A percentile compares a stretch with the other conserved stretches of the same genome.
Conservation (phyloP, 257 asterid species). For the Echium plantagineum region DNA sequence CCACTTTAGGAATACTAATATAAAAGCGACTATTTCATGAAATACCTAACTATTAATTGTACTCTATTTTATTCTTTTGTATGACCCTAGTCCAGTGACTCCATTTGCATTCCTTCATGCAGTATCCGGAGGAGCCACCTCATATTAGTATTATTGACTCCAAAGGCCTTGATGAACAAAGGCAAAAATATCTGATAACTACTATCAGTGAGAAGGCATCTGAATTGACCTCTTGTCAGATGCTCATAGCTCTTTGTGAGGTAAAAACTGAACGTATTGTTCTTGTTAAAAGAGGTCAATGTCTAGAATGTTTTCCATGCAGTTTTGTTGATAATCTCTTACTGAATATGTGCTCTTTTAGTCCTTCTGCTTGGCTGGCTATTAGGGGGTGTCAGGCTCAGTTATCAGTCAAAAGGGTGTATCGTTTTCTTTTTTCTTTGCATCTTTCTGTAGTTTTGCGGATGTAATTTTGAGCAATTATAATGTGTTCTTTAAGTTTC, state of each 20-base stretch:
- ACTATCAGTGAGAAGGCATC: slow-evolving; percentile 43
- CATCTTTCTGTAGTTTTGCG: too few relatives aligned
- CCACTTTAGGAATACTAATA: not conserved
- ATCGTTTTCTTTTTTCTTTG: too few relatives aligned
- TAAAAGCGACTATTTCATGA: not conserved
- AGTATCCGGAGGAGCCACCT: slow-evolving; percentile 92
- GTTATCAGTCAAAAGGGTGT: too few relatives aligned
- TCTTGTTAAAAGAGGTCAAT: not conserved
- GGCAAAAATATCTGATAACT: slow-evolving; percentile 47
- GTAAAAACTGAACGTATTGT: slow-evolving; percentile 22
- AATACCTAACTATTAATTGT: not conserved
- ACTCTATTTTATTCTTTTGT: not conserved
- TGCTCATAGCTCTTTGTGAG: slow-evolving; percentile 96
- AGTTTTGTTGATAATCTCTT: not conserved
- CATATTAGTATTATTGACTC: slow-evolving; percentile 52
- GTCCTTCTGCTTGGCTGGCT: slow-evolving; percentile 4
- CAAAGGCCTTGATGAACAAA: slow-evolving; percentile 78
- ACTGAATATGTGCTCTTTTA: not conserved
- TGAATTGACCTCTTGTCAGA: slow-evolving; percentile 61
- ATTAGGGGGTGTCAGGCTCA: not conserved
- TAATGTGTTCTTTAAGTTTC: too few relatives aligned
- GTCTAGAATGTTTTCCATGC: not conserved
- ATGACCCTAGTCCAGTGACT: not conserved
- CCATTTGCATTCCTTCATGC: slow-evolving; percentile 19
- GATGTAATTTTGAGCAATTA: too few relatives aligned